Conservation (phyloP, 2,329 filamentous ascomycete genomes). For the Phialophora verrucosa region DNA sequence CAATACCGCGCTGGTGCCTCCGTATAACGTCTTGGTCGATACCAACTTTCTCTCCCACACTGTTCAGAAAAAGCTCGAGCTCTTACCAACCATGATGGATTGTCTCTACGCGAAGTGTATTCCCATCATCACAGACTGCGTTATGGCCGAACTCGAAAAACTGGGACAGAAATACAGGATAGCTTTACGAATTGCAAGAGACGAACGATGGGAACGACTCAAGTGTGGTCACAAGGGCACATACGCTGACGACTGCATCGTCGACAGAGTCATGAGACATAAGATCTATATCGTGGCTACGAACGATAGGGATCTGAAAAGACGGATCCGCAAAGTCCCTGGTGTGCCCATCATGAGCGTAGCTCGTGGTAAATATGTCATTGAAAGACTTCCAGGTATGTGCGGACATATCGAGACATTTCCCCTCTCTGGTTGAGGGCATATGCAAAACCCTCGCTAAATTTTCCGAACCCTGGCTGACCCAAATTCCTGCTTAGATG, state of each 20-base stretch:
- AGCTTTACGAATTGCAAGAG: constrained; percentile 81
- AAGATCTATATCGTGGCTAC: constrained; percentile 79
- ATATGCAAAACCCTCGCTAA: background rate
- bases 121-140: constrained; percentile 83
- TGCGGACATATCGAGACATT: constrained; percentile 1
- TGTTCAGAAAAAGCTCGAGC: constrained; percentile 85
- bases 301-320: constrained; percentile 75
- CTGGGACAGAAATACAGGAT: constrained; percentile 87
- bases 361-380: constrained; percentile 87
- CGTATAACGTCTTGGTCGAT: constrained; percentile 80
- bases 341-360: constrained; percentile 75
- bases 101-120: constrained; percentile 89
- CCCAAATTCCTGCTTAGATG: constrained; percentile 27
- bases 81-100: constrained; percentile 91
- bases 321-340: constrained; percentile 80
- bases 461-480: constrained; percentile 11
- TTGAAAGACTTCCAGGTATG: constrained; percentile 81
- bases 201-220: constrained; percentile 84
- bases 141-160: constrained; percentile 86
- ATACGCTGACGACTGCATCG: constrained; percentile 85
- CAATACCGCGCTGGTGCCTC: constrained; percentile 84
- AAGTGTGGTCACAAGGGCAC: constrained; percentile 90
- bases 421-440: background rate
- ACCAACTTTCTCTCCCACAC: constrained; percentile 93
- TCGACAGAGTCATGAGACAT: constrained; percentile 73